These are phyloP conservation scores for Bertia moriformis DNA, from an alignment of 2,329 filamentous ascomycete genomes.

Conservation along the genomic window DNA sequence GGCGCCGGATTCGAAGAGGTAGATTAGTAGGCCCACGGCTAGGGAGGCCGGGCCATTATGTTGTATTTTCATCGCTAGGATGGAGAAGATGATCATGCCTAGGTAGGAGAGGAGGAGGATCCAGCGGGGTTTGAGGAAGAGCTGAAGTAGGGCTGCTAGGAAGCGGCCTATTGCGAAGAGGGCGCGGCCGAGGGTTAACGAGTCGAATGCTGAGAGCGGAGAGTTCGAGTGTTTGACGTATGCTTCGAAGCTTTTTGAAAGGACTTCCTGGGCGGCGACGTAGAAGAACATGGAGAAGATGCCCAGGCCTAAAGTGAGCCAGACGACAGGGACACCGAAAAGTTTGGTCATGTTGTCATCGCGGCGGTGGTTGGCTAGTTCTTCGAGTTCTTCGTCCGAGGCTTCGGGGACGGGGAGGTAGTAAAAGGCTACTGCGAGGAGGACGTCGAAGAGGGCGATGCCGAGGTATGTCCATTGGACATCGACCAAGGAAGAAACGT, in stretches of 20 bases:
- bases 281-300: slow-evolving; percentile 43
- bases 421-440: slow-evolving; percentile 27
- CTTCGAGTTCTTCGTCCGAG: slow-evolving; percentile 6
- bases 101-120: slow-evolving; percentile 36
- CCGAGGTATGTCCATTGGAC: slow-evolving; percentile 47
- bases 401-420: slow-evolving; percentile 18
- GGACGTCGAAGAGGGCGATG: slow-evolving; percentile 37
- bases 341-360: slow-evolving; percentile 24
- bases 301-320: slow-evolving; percentile 37
- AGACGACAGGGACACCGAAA: slow-evolving; percentile 30
- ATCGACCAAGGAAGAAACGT: slow-evolving; percentile 19
- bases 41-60: slow-evolving; percentile 22
- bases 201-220: slow-evolving; percentile 20
- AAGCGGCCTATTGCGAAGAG: slow-evolving; percentile 44
- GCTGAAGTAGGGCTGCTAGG: slow-evolving; percentile 31
- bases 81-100: slow-evolving; percentile 33
- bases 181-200: slow-evolving; percentile 36
- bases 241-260: slow-evolving; percentile 27
- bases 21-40: slow-evolving; percentile 31
- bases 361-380: slow-evolving; percentile 1
- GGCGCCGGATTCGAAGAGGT: slow-evolving; percentile 44
- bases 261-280: slow-evolving; percentile 42
- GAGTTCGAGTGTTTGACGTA: slow-evolving; percentile 18
- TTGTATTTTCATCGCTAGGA: slow-evolving; percentile 33
- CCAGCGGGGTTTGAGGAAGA: slow-evolving; percentile 40